Conservation (phyloP, 306 rosid species). For the Inga oerstediana region DNA sequence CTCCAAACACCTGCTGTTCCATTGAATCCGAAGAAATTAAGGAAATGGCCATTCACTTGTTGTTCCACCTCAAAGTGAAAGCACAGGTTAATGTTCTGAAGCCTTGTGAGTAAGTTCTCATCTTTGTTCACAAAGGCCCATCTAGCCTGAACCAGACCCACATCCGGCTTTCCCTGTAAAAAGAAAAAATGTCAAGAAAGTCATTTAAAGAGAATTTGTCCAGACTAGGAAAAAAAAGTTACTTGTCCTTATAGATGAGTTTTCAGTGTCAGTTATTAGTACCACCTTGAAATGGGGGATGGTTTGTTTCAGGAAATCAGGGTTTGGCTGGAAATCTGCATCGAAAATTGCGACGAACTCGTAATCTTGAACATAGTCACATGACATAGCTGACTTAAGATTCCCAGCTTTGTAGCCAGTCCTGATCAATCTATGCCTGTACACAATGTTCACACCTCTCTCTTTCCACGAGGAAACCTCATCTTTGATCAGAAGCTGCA, state of each 20-base stretch:
- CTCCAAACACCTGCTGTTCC: slow-evolving; percentile 99
- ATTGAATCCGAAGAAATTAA: slow-evolving; percentile 96
- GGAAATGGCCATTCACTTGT: slow-evolving; percentile 91
- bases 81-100: slow-evolving; percentile 92
- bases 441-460: slow-evolving; percentile 82
- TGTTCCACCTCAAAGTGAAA: slow-evolving; percentile 99
- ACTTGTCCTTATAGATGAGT: neutral
- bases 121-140: slow-evolving; percentile 97
- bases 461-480: slow-evolving; percentile 79
- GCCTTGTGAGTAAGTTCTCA: slow-evolving; percentile 92
- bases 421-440: slow-evolving; percentile 89
- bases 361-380: slow-evolving; percentile 86
- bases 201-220: slow-evolving; percentile 9
- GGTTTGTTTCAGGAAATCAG: slow-evolving; percentile 84
- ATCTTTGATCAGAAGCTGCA: slow-evolving; percentile 75
- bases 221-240: neutral
- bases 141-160: slow-evolving; percentile 95
- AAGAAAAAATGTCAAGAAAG: slow-evolving; percentile 7
- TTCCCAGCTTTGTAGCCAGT: slow-evolving; percentile 98
- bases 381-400: slow-evolving; percentile 93
- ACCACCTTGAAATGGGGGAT: slow-evolving; percentile 89
- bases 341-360: slow-evolving; percentile 94
- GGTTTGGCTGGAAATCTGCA: slow-evolving; percentile 95
- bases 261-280: neutral
- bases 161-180: slow-evolving; percentile 83